Evolutionary conservation across 345 rosid genomes (phyloP).

Genomic region (Iberis pinnata): DNA sequence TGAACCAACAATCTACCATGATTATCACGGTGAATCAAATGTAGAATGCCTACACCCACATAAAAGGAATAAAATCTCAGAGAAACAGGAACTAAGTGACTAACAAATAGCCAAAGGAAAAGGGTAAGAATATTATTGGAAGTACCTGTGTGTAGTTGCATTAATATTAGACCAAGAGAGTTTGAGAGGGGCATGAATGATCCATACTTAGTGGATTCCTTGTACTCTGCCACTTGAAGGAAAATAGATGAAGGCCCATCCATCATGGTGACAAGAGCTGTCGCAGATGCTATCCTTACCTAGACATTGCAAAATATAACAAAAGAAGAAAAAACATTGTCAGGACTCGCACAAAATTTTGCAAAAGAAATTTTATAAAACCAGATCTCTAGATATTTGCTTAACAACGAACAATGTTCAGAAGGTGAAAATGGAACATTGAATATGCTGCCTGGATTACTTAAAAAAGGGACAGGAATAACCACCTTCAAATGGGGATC

Average conservation of each 20-base stretch:
- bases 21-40: slow-evolving; percentile 66
- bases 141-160: slow-evolving; percentile 90
- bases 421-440: slow-evolving; percentile 7
- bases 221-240: slow-evolving; percentile 90
- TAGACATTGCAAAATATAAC: slow-evolving; percentile 34
- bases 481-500: slow-evolving; percentile 86
- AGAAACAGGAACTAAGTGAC: slow-evolving; percentile 10
- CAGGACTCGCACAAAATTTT: slow-evolving; percentile 18
- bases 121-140: slow-evolving; percentile 16
- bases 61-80: slow-evolving; percentile 6
- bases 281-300: slow-evolving; percentile 76
- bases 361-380: neutral
- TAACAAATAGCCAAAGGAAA: slow-evolving; percentile 7
- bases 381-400: neutral
- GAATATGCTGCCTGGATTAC: neutral
- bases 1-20: slow-evolving; percentile 61
- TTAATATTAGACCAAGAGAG: slow-evolving; percentile 73
- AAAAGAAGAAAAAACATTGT: no score
- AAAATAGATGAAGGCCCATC: slow-evolving; percentile 78
- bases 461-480: slow-evolving; percentile 6
- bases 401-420: slow-evolving; percentile 11
- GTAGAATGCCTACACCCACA: slow-evolving; percentile 55
- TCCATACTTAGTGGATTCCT: slow-evolving; percentile 59
- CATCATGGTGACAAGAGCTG: slow-evolving; percentile 78
- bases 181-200: slow-evolving; percentile 78